A percentile compares a stretch with the other conserved stretches of the same genome.
Evolutionary conservation across 2,329 filamentous ascomycete genomes (phyloP).

Genomic region (Paracoccidioides lutzii): DNA sequence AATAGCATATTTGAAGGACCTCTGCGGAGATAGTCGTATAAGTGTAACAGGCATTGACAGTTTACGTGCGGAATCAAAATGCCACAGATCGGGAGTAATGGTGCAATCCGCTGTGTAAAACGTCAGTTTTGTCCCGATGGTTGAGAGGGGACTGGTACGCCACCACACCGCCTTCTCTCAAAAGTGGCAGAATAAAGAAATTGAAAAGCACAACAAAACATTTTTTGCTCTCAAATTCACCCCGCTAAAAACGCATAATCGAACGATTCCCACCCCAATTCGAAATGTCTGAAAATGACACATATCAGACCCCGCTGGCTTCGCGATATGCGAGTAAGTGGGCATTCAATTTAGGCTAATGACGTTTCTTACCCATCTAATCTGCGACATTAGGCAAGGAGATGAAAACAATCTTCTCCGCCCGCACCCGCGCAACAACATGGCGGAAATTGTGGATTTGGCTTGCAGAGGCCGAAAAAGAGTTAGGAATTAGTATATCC

Average conservation of each 20-base stretch:
- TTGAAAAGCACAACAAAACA: background rate
- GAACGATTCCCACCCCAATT: background rate
- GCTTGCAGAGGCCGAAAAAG: slow-evolving; percentile 69
- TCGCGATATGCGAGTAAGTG: slow-evolving; percentile 49
- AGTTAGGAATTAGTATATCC: slow-evolving; percentile 56
- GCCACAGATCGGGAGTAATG: no score
- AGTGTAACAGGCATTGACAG: no score
- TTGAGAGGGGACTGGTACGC: no score
- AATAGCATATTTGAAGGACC: no score
- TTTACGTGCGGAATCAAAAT: no score
- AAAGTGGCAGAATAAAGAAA: background rate
- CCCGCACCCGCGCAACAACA: slow-evolving; percentile 58
- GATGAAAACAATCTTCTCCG: slow-evolving; percentile 70
- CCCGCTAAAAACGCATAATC: background rate
- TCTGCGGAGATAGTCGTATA: no score
- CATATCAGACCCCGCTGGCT: slow-evolving; percentile 56
- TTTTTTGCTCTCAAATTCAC: background rate
- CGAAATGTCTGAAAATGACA: slow-evolving; percentile 35
- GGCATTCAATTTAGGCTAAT: slow-evolving; percentile 24
- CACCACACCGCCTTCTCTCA: background rate
- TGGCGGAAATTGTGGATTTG: slow-evolving; percentile 80
- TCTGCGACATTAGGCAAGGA: slow-evolving; percentile 30
- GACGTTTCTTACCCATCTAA: background rate
- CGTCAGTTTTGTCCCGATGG: no score
- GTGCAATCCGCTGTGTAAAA: no score